Evolutionary conservation across 2,329 filamentous ascomycete genomes (phyloP), one percentile per base, ranked within the genome.

Genomic region (Eurotiales sp.): DNA sequence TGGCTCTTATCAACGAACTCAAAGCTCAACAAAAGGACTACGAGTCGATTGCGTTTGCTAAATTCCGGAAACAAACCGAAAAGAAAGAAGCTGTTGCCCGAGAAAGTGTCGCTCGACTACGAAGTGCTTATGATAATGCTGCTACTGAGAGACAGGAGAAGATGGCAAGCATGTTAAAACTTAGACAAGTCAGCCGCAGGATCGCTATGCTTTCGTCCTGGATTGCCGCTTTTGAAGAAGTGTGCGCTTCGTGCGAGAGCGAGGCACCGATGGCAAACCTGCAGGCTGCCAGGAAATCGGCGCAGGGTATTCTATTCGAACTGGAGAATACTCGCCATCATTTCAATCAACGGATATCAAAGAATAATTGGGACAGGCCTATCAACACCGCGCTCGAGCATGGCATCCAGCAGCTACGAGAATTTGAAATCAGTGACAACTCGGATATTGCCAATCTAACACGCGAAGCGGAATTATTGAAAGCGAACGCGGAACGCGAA

Each of bases 1-100:
- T 96, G 80, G 86, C 85, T n/a, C 73, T 96, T 64, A 99, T 99
- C 69, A 96, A 95, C 60, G 91, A 97, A 67, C 81, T 99, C 50
- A 90, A 93, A 72, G 87, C 87, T 22, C 89, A 96, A 68, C 90
- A 96, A 65, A 95, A 90, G 67, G 88, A 97, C 51, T 86, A 86
- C 4, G 93, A 97, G 65, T 82, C 81, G 32, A 76, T 84, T 3
- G 90, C 90, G 45, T 92, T 92, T 60, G 78, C 82, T 60, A 97
- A 97, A 64, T 95, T 96, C 73, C 85, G 85, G 61, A 96, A 96
- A 70, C 89, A 95, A 60, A 83, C 81, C 51, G 89, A 93, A 64
- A 96, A 95, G 77, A 84, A 88, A 56, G 87, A 93, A 47, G 74
- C 74, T 8, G 80, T 89, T 12, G 78, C 86, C 5, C 83, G 84